Percentiles rank a stretch among this genome's conserved stretches.
phyloP scores from a whole-genome alignment of 1,284 basidiomycete genomes.

The Jaminaea rosea region DNA sequence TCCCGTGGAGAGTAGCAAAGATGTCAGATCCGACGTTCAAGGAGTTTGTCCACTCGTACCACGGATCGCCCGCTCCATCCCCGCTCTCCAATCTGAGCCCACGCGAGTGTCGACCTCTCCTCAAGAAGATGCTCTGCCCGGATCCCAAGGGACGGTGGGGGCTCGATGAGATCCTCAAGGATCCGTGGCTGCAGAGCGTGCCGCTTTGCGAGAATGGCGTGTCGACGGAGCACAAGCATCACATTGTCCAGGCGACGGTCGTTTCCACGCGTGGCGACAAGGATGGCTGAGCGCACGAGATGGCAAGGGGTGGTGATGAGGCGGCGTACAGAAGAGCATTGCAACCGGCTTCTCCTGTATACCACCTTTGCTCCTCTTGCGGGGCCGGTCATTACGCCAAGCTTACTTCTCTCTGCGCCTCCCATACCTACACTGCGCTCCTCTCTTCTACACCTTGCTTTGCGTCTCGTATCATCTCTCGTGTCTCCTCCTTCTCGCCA shows the following conservation, averaged over 20 bases:
- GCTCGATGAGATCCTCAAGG: conserved; percentile 74
- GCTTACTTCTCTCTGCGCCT: too few relatives aligned
- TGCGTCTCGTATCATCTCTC: too few relatives aligned
- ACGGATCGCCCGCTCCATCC: conserved; percentile 48
- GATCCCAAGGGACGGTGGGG: conserved; percentile 70
- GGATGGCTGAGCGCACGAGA: too few relatives aligned
- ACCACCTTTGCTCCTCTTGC: too few relatives aligned
- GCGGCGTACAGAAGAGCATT: too few relatives aligned
- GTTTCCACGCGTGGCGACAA: too few relatives aligned
- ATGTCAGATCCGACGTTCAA: conserved; percentile 71
- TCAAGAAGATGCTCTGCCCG: conserved; percentile 92
- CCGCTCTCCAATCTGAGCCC: conserved; percentile 75
- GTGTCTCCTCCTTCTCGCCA: too few relatives aligned
- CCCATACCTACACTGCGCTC: too few relatives aligned
- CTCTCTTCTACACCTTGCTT: too few relatives aligned
- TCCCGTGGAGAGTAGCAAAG: conserved; percentile 86
- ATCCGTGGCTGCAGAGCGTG: conserved; percentile 64
- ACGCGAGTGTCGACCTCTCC: conserved; percentile 69
- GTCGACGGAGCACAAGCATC: conserved; percentile 9
- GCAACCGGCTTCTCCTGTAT: too few relatives aligned
- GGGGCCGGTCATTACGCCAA: too few relatives aligned
- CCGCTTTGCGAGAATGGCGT: conserved; percentile 5
- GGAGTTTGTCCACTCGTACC: conserved; percentile 65
- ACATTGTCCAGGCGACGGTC: conserved; percentile 1
- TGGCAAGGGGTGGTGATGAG: too few relatives aligned